phyloP scores from a whole-genome alignment of 495 filamentous ascomycete species.

The Podospora sp. region DNA sequence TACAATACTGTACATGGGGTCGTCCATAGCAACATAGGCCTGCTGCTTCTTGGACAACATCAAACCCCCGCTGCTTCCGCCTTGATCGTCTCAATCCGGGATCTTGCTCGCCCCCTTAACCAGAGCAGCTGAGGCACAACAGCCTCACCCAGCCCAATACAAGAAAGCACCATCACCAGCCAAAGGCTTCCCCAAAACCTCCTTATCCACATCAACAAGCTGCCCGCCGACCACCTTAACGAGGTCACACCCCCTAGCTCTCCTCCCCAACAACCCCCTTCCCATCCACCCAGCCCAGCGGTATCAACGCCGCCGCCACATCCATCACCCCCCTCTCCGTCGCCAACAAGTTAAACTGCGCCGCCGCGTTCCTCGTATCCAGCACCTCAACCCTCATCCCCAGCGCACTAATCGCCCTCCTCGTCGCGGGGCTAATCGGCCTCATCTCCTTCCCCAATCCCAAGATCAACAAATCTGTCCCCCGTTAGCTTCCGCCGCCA shows the following conservation, averaged over 20 bases:
- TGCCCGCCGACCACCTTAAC: not conserved
- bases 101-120: no score
- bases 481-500: constrained; percentile 15
- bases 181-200: no score
- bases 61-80: no score
- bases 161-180: no score
- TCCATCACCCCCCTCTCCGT: constrained; percentile 78
- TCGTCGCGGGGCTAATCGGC: constrained; percentile 75
- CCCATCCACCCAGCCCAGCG: constrained; percentile 75
- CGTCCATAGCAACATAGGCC: no score
- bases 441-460: constrained; percentile 76
- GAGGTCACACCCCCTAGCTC: not conserved
- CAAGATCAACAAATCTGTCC: constrained; percentile 80
- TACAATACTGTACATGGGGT: not conserved
- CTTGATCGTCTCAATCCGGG: no score
- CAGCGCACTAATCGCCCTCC: constrained; percentile 68
- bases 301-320: constrained; percentile 87
- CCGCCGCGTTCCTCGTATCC: constrained; percentile 92
- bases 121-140: no score
- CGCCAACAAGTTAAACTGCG: constrained; percentile 84
- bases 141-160: no score
- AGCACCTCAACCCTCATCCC: constrained; percentile 87
- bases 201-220: not conserved
- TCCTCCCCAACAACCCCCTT: constrained; percentile 27
- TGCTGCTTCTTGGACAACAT: no score